Percentiles rank a stretch among this genome's conserved stretches.
Conservation (phyloP, 441 rosid species). For the Erysimum cheiri region DNA sequence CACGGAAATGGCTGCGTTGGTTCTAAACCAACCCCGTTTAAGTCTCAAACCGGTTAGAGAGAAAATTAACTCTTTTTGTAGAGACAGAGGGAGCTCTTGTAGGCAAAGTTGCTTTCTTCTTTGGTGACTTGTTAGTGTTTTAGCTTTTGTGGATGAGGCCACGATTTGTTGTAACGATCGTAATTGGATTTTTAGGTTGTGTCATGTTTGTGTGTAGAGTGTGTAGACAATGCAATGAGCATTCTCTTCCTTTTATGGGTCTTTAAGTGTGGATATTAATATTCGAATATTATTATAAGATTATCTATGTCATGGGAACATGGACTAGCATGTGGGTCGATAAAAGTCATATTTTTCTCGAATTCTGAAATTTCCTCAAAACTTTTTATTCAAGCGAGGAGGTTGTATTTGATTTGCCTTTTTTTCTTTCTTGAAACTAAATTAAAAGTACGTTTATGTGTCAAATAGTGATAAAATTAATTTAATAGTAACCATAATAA, state of each 20-base stretch:
- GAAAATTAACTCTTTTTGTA: neutral
- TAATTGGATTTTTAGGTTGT: slow-evolving; percentile 30
- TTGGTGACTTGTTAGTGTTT: slow-evolving; percentile 30
- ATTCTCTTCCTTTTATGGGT: neutral
- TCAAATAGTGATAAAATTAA: no score
- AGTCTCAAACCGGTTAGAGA: slow-evolving; percentile 14
- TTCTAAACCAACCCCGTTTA: slow-evolving; percentile 34
- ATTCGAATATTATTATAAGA: slow-evolving; percentile 14
- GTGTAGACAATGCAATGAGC: slow-evolving; percentile 38
- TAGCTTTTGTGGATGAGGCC: slow-evolving; percentile 25
- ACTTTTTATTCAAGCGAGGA: slow-evolving; percentile 26
- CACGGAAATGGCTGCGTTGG: slow-evolving; percentile 59
- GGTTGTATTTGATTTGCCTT: neutral
- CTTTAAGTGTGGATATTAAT: slow-evolving; percentile 5
- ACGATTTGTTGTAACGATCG: slow-evolving; percentile 37
- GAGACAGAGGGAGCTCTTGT: slow-evolving; percentile 1
- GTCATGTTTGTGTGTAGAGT: slow-evolving; percentile 39
- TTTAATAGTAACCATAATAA: no score
- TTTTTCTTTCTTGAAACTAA: no score
- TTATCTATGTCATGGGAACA: slow-evolving; percentile 34
- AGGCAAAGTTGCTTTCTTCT: slow-evolving; percentile 35
- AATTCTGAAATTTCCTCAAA: slow-evolving; percentile 13
- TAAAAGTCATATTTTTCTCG: slow-evolving; percentile 25
- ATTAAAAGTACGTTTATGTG: no score
- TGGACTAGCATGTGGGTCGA: slow-evolving; percentile 34